Conservation (phyloP, 768 basidiomycete species). For the Amanita pallidorosea region DNA sequence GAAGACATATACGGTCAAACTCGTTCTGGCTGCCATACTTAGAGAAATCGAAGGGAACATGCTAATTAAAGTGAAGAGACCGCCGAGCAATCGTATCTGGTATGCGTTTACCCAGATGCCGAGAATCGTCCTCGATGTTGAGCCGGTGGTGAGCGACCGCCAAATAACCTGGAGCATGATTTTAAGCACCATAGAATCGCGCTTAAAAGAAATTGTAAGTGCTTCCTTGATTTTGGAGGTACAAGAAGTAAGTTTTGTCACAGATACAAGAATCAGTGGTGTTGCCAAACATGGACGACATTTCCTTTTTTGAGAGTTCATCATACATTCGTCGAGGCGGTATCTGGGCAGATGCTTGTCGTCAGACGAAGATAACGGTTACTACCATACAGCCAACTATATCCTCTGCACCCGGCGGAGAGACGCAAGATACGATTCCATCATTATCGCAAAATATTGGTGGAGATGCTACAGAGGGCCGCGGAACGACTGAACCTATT, state of each 20-base stretch:
- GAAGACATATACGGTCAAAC: slow-evolving; percentile 83
- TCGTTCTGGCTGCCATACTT: slow-evolving; percentile 81
- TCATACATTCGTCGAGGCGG: slow-evolving; percentile 66
- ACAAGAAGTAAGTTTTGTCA: slow-evolving; percentile 4
- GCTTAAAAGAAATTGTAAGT: slow-evolving; percentile 78
- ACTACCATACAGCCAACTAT: neutral
- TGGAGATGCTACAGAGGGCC: neutral
- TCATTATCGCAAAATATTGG: neutral
- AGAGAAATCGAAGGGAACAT: slow-evolving; percentile 89
- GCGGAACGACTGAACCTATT: neutral
- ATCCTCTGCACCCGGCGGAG: neutral
- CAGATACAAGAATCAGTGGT: slow-evolving; percentile 94
- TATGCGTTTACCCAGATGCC: slow-evolving; percentile 90
- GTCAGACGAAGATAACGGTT: slow-evolving; percentile 18
- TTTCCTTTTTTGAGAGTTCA: slow-evolving; percentile 84
- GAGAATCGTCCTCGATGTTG: slow-evolving; percentile 78
- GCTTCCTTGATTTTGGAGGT: neutral
- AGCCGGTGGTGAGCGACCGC: slow-evolving; percentile 89
- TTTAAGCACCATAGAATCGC: slow-evolving; percentile 78
- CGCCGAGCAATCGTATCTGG: slow-evolving; percentile 94
- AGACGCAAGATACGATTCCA: neutral
- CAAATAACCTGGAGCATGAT: slow-evolving; percentile 95
- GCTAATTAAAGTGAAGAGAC: slow-evolving; percentile 82
- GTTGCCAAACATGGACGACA: slow-evolving; percentile 96
- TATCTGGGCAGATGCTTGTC: slow-evolving; percentile 74